A percentile compares a stretch with the other conserved stretches of the same genome.
These are phyloP conservation scores for Lachnellula hyalina DNA, from an alignment of 2,329 filamentous ascomycete species.

Conservation along the genomic window DNA sequence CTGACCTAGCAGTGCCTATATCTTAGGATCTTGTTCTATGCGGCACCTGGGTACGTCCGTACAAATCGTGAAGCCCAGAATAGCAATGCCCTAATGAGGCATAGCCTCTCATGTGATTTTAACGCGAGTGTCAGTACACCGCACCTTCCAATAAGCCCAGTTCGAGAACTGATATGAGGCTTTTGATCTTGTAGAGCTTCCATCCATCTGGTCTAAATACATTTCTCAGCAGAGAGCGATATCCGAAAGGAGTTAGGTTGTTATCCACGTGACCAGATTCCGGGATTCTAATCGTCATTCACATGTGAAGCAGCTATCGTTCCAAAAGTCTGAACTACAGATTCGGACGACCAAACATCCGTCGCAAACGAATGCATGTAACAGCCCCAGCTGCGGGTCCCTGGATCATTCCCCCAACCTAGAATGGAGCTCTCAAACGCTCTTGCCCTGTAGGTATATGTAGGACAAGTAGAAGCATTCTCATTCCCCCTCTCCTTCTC, in stretches of 20 bases:
- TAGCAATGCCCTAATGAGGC: neutral
- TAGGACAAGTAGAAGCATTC: neutral
- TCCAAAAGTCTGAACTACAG: neutral
- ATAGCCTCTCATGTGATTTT: neutral
- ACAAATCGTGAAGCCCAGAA: neutral
- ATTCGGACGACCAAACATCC: constrained; percentile 5
- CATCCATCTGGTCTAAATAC: neutral
- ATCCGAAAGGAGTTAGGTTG: neutral
- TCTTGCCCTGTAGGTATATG: neutral
- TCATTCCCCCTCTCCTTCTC: neutral
- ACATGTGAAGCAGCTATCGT: constrained; percentile 1
- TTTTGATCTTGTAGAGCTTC: neutral
- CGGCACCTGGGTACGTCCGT: too few species aligned
- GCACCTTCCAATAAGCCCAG: neutral
- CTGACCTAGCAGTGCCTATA: too few species aligned
- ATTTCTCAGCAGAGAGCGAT: neutral
- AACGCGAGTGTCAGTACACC: too few species aligned
- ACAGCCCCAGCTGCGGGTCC: constrained; percentile 1
- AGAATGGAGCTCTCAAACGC: neutral
- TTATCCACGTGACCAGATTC: neutral
- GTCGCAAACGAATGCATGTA: neutral
- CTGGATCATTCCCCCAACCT: neutral
- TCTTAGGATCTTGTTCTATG: too few species aligned
- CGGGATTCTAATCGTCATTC: neutral
- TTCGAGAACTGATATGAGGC: neutral